Conservation (phyloP, 2,329 filamentous ascomycete genomes). For the Penicillium polonicum region DNA sequence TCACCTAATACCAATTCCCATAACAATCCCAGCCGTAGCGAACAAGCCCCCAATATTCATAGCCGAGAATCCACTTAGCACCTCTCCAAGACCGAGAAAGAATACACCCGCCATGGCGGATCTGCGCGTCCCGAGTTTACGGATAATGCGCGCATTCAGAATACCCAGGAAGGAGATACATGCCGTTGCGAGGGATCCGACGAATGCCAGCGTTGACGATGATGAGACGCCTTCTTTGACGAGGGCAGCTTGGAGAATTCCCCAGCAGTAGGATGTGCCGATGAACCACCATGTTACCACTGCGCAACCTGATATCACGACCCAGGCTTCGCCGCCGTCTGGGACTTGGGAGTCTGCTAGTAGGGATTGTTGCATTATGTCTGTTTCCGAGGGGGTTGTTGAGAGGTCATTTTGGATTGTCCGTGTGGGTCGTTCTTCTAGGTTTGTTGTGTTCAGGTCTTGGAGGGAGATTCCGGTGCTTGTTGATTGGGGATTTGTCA, state of each 20-base stretch:
- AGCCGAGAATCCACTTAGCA: slow-evolving; percentile 50
- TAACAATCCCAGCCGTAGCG: slow-evolving; percentile 48
- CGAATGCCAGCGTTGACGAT: slow-evolving; percentile 57
- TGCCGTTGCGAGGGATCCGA: slow-evolving; percentile 55
- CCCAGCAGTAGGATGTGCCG: slow-evolving; percentile 60
- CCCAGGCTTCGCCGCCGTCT: slow-evolving; percentile 32
- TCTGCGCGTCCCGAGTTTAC: slow-evolving; percentile 49
- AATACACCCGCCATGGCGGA: slow-evolving; percentile 52
- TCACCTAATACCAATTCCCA: slow-evolving; percentile 42
- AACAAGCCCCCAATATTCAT: slow-evolving; percentile 51
- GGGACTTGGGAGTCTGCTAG: slow-evolving; percentile 46
- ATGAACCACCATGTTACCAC: slow-evolving; percentile 58
- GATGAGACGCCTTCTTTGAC: slow-evolving; percentile 49
- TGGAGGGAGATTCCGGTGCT: not conserved
- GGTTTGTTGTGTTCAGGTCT: not conserved
- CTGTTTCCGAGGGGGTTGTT: not conserved
- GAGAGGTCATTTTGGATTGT: not conserved
- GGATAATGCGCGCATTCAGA: slow-evolving; percentile 53
- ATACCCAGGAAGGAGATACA: slow-evolving; percentile 55
- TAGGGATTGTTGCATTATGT: slow-evolving; percentile 44
- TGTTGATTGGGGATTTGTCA: not conserved
- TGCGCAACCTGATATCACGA: slow-evolving; percentile 53
- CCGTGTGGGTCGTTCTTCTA: not conserved
- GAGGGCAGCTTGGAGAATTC: slow-evolving; percentile 59
- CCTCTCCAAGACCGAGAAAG: slow-evolving; percentile 51